These are phyloP conservation scores for Blastocystis sp. DNA, from an alignment of 352 stramenopile genomes.

Conservation along the genomic window DNA sequence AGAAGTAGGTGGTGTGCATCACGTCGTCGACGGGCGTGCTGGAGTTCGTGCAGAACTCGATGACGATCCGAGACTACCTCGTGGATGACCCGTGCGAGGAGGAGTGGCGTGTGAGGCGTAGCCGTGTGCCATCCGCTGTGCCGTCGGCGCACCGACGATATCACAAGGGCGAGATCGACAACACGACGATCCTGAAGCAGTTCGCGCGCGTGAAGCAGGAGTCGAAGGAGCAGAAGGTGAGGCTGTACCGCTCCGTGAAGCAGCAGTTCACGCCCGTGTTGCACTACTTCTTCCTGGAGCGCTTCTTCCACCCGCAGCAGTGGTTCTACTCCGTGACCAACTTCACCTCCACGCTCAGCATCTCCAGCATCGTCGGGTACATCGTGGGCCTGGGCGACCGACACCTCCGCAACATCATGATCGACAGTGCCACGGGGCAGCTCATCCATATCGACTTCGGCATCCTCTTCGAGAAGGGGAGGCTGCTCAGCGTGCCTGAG, in stretches of 20 bases:
- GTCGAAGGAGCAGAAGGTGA: constrained; percentile 49
- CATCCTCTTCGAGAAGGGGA: constrained; percentile 97
- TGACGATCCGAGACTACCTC: constrained; percentile 88
- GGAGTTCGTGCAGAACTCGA: constrained; percentile 95
- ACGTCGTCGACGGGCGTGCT: constrained; percentile 88
- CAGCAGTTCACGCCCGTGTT: constrained; percentile 89
- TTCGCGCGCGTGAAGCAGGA: constrained; percentile 73
- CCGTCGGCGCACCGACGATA: constrained; percentile 86
- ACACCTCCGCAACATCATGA: constrained; percentile 95
- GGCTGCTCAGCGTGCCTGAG: constrained; percentile 87
- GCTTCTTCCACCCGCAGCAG: constrained; percentile 78
- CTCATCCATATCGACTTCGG: constrained; percentile 99
- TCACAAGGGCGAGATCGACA: constrained; percentile 76
- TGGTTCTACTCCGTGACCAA: constrained; percentile 75
- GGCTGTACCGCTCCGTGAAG: constrained; percentile 26
- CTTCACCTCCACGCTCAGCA: constrained; percentile 45
- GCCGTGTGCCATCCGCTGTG: constrained; percentile 72
- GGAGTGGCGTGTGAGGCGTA: constrained; percentile 50
- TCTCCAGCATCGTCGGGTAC: constrained; percentile 71
- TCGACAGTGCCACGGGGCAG: constrained; percentile 92
- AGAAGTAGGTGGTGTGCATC: constrained; percentile 75
- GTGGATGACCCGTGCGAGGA: constrained; percentile 72
- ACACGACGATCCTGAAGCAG: constrained; percentile 76
- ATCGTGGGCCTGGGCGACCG: constrained; percentile 93
- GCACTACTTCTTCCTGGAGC: constrained; percentile 94